A percentile compares a stretch with the other conserved stretches of the same genome.
Conservation (phyloP, 164 flowering plant species). For the Liriodendron chinense region DNA sequence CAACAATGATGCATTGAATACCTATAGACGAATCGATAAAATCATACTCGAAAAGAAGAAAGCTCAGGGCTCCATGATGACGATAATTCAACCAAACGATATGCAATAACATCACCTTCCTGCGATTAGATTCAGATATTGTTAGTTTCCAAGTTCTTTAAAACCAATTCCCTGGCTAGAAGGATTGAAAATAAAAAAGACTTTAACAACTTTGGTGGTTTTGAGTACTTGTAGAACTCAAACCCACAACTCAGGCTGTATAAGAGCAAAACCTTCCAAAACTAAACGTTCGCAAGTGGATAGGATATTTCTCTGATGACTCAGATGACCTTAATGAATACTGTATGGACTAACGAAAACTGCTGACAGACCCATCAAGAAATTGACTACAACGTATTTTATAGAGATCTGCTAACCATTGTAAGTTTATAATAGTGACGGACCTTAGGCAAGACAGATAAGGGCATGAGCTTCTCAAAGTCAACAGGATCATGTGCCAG, state of each 20-base stretch:
- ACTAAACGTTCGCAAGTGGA: not conserved
- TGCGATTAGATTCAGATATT: constrained; percentile 26
- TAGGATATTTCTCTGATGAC: not conserved
- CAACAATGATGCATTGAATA: not conserved
- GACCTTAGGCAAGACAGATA: constrained; percentile 65
- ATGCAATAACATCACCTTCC: constrained; percentile 87
- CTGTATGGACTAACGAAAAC: not conserved
- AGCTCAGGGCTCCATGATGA: constrained; percentile 89
- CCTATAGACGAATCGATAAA: constrained; percentile 5
- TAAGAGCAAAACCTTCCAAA: not conserved
- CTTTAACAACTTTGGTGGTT: not conserved
- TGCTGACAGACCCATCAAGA: not conserved
- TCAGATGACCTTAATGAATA: not conserved
- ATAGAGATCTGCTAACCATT: not conserved
- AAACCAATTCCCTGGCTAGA: not conserved
- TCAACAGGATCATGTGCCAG: constrained; percentile 30
- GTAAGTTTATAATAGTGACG: not conserved
- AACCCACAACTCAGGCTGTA: not conserved
- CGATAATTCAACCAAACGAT: constrained; percentile 84
- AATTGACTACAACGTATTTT: not conserved
- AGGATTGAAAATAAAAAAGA: not conserved
- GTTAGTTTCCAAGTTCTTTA: not conserved
- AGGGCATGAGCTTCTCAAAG: constrained; percentile 61
- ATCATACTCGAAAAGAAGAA: constrained; percentile 69
- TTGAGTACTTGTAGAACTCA: not conserved